A percentile compares a stretch with the other conserved stretches of the same genome.
Evolutionary conservation across 2,329 filamentous ascomycete species (phyloP).

Genomic region (Coniella lustricola): DNA sequence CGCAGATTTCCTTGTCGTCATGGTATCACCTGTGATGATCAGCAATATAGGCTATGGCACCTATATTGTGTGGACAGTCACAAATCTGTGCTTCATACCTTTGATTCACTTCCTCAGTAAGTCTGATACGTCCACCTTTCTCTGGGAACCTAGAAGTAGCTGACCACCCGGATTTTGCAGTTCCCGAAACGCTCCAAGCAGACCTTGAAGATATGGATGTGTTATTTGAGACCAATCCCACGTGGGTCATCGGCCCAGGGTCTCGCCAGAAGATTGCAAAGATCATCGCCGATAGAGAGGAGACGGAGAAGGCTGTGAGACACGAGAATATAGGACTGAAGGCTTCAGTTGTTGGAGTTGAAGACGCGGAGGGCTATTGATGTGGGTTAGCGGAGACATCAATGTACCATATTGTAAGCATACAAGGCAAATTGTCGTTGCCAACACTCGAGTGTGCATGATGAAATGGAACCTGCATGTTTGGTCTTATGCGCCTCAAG

Average conservation of each 20-base stretch:
- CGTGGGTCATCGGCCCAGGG: not conserved
- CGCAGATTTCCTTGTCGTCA: slow-evolving; percentile 19
- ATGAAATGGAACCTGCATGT: no score
- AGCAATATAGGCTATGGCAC: slow-evolving; percentile 16
- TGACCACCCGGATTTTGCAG: not conserved
- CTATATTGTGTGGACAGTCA: slow-evolving; percentile 5
- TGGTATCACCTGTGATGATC: slow-evolving; percentile 17
- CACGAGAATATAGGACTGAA: not conserved
- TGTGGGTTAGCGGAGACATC: no score
- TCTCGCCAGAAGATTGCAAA: not conserved
- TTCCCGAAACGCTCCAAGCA: not conserved
- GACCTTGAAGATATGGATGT: slow-evolving; percentile 3
- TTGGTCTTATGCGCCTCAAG: no score
- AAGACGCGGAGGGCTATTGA: no score
- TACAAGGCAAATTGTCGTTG: no score
- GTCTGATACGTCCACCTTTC: not conserved
- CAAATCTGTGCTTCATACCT: slow-evolving; percentile 18
- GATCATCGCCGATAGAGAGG: not conserved
- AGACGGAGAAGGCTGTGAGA: not conserved
- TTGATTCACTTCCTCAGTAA: slow-evolving; percentile 23
- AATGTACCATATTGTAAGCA: no score
- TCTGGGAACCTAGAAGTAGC: not conserved
- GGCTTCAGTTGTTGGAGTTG: no score
- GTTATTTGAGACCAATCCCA: slow-evolving; percentile 1
- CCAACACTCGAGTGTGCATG: no score